phyloP scores from a whole-genome alignment of 345 rosid genomes.

The Geranium brycei region DNA sequence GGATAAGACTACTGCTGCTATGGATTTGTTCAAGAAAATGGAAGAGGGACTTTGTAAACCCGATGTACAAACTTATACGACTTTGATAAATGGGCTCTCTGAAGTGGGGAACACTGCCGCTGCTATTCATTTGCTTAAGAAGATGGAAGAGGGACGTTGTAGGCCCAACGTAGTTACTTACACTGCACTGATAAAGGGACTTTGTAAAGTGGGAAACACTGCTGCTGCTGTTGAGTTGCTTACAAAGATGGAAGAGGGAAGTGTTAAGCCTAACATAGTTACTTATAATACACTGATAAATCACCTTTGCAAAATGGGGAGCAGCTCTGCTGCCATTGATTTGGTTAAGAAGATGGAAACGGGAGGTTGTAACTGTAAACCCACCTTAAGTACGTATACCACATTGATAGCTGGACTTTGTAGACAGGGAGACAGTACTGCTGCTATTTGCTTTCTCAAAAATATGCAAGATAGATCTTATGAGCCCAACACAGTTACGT shows the following conservation, averaged over 20 bases:
- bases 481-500: conserved; percentile 23
- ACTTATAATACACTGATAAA: no score
- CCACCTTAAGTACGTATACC: conserved; percentile 16
- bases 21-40: no score
- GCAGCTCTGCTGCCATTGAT: not conserved
- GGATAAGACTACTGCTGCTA: not conserved
- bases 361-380: not conserved
- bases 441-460: conserved; percentile 25
- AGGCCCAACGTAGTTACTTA: not conserved
- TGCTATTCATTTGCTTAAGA: no score
- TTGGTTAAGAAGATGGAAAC: not conserved
- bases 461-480: conserved; percentile 53
- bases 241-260: not conserved
- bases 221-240: not conserved
- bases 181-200: not conserved
- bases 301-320: not conserved
- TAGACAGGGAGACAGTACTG: not conserved
- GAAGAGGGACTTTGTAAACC: no score
- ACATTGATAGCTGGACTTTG: conserved; percentile 39
- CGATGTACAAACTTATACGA: no score
- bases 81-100: no score
- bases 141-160: no score
- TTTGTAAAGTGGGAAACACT: not conserved
- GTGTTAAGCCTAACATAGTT: not conserved
- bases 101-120: no score